Evolutionary conservation across 352 stramenopile genomes (phyloP).

Genomic region (Phytophthora nicotianae): DNA sequence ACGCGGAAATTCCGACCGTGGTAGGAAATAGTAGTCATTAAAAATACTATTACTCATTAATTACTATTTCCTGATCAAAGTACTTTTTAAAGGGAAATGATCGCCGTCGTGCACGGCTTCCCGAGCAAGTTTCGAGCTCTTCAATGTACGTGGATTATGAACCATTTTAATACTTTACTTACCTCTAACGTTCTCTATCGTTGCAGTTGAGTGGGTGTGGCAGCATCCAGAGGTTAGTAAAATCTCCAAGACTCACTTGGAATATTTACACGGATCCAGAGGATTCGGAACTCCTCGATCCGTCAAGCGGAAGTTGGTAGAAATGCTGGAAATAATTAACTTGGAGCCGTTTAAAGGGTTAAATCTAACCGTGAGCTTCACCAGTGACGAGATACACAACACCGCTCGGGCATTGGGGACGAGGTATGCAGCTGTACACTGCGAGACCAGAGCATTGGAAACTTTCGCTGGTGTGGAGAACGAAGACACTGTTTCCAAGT

Average conservation of each 20-base stretch:
- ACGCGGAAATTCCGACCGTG: constrained; percentile 64
- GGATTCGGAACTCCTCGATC: constrained; percentile 56
- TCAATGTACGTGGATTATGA: constrained; percentile 54
- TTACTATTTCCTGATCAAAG: not conserved
- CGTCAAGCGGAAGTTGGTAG: constrained; percentile 72
- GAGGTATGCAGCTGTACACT: constrained; percentile 42
- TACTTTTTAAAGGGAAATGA: constrained; percentile 61
- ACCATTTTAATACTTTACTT: constrained; percentile 1
- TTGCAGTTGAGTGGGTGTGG: constrained; percentile 77
- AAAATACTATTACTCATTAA: not conserved
- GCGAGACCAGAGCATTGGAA: constrained; percentile 40
- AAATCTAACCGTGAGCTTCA: constrained; percentile 62
- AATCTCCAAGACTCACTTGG: constrained; percentile 50
- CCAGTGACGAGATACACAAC: constrained; percentile 43
- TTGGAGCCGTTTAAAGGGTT: constrained; percentile 55
- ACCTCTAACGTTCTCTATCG: constrained; percentile 1
- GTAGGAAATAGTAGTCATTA: constrained; percentile 30
- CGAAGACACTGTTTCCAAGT: constrained; percentile 6
- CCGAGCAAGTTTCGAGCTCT: constrained; percentile 76
- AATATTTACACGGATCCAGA: constrained; percentile 35
- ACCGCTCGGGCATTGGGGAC: constrained; percentile 37
- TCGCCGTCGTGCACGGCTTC: constrained; percentile 75
- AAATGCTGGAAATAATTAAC: constrained; percentile 72
- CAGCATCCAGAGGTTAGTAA: constrained; percentile 70
- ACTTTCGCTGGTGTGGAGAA: constrained; percentile 12